Evolutionary conservation across 129 eudicot species (phyloP).

Genomic region (Kitagawia praeruptora): DNA sequence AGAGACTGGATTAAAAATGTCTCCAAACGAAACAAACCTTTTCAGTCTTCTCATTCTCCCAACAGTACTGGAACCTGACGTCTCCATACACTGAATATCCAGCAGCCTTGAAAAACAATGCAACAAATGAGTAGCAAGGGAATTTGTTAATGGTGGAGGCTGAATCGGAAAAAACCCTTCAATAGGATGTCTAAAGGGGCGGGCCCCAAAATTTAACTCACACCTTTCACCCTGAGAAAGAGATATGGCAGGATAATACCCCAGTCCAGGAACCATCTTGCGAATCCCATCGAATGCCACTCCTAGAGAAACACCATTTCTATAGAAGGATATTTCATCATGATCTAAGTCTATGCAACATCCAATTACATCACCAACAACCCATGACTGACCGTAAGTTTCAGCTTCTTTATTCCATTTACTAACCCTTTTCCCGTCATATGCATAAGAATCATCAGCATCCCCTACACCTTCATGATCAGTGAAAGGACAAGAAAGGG

Average conservation of each 20-base stretch:
- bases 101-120: slow-evolving; percentile 66
- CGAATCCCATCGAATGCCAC: slow-evolving; percentile 78
- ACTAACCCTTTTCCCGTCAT: slow-evolving; percentile 78
- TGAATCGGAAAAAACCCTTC: slow-evolving; percentile 81
- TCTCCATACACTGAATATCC: slow-evolving; percentile 57
- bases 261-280: slow-evolving; percentile 88
- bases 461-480: slow-evolving; percentile 96
- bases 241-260: slow-evolving; percentile 92
- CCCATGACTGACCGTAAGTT: slow-evolving; percentile 92
- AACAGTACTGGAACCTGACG: slow-evolving; percentile 41
- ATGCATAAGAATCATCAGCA: slow-evolving; percentile 93
- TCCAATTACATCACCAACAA: slow-evolving; percentile 92
- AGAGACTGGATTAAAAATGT: slow-evolving; percentile 66
- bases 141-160: slow-evolving; percentile 46
- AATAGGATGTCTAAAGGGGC: slow-evolving; percentile 66
- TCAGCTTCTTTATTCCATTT: slow-evolving; percentile 85
- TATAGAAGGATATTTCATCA: slow-evolving; percentile 60
- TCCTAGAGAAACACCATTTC: slow-evolving; percentile 91
- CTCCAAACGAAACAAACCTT: slow-evolving; percentile 67
- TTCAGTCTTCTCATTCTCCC: slow-evolving; percentile 70
- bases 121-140: slow-evolving; percentile 46
- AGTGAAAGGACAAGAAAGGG: slow-evolving; percentile 70
- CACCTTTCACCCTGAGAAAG: slow-evolving; percentile 95
- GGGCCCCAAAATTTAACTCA: slow-evolving; percentile 84
- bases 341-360: slow-evolving; percentile 83